These are phyloP conservation scores for Heterotrichella gracilis DNA, from an alignment of 352 stramenopile genomes.

Conservation along the genomic window DNA sequence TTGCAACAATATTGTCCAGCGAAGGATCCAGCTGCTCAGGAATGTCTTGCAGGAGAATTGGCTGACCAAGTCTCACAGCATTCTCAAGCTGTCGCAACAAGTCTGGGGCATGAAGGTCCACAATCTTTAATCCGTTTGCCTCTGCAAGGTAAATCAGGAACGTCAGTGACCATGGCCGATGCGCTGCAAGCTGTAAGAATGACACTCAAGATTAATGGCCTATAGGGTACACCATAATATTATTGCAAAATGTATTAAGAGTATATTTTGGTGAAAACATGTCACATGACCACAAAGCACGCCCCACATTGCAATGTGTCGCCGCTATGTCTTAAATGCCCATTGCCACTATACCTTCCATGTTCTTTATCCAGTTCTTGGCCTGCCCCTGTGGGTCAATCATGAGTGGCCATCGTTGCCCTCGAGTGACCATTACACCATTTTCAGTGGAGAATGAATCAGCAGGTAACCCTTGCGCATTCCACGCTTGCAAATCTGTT, in stretches of 20 bases:
- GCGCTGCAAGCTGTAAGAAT: too few relatives aligned
- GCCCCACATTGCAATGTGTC: too few relatives aligned
- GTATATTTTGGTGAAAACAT: too few relatives aligned
- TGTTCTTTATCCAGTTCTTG: conserved; percentile 77
- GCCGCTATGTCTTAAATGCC: too few relatives aligned
- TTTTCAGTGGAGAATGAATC: conserved; percentile 70
- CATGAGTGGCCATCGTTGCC: conserved; percentile 72
- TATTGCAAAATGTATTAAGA: too few relatives aligned
- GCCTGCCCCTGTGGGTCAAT: conserved; percentile 70
- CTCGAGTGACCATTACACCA: conserved; percentile 60
- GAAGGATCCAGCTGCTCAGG: conserved; percentile 63
- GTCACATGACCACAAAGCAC: too few relatives aligned
- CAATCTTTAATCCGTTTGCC: conserved; percentile 37
- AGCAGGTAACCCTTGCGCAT: conserved; percentile 53
- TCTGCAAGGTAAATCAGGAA: too few relatives aligned
- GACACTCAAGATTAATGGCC: too few relatives aligned
- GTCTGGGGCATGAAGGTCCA: conserved; percentile 71
- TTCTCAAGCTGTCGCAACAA: conserved; percentile 59
- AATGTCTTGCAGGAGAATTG: conserved; percentile 69
- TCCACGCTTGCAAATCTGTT: conserved; percentile 63
- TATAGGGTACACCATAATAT: too few relatives aligned
- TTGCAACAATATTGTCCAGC: conserved; percentile 58
- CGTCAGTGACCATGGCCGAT: too few relatives aligned
- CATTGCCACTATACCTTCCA: too few relatives aligned
- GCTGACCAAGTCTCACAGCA: conserved; percentile 55